These are phyloP conservation scores for Coemansia sp. DNA, from an alignment of 192 early-diverging fungal genomes.

Conservation along the genomic window DNA sequence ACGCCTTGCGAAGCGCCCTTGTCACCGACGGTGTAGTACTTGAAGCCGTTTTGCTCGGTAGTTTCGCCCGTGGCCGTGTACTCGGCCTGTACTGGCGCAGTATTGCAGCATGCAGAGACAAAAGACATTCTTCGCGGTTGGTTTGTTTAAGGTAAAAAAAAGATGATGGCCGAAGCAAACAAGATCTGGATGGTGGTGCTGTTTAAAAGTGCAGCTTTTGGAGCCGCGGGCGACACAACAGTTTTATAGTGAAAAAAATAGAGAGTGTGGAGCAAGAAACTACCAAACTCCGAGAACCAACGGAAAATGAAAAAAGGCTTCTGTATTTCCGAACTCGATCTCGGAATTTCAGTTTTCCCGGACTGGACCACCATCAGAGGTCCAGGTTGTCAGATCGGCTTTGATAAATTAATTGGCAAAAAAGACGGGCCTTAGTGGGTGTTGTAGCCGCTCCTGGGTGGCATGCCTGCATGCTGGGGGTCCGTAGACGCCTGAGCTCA, in stretches of 20 bases:
- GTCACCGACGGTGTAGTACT: slow-evolving; percentile 36
- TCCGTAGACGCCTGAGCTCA: slow-evolving; percentile 4
- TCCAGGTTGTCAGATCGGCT: neutral
- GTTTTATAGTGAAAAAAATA: neutral
- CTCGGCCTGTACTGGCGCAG: slow-evolving; percentile 35
- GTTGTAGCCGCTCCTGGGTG: slow-evolving; percentile 19
- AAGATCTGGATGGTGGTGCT: neutral
- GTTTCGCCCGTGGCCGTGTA: slow-evolving; percentile 38
- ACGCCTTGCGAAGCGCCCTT: slow-evolving; percentile 50
- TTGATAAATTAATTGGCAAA: too few species aligned
- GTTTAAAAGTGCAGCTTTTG: too few species aligned
- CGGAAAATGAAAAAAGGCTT: neutral
- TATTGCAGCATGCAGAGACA: slow-evolving; percentile 47
- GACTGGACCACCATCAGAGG: neutral
- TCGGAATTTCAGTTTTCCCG: neutral
- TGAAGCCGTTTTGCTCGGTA: slow-evolving; percentile 4
- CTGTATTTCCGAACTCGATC: neutral
- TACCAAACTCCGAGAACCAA: neutral
- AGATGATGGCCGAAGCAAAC: neutral
- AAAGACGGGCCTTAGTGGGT: neutral
- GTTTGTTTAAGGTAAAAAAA: neutral
- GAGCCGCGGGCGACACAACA: too few species aligned
- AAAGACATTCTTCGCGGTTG: slow-evolving; percentile 19
- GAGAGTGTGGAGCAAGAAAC: neutral
- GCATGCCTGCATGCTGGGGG: slow-evolving; percentile 15